Evolutionary conservation across 192 early-diverging fungal genomes (phyloP), one percentile per base, ranked within the genome.

Genomic region (Paraglomus brasilianum): DNA sequence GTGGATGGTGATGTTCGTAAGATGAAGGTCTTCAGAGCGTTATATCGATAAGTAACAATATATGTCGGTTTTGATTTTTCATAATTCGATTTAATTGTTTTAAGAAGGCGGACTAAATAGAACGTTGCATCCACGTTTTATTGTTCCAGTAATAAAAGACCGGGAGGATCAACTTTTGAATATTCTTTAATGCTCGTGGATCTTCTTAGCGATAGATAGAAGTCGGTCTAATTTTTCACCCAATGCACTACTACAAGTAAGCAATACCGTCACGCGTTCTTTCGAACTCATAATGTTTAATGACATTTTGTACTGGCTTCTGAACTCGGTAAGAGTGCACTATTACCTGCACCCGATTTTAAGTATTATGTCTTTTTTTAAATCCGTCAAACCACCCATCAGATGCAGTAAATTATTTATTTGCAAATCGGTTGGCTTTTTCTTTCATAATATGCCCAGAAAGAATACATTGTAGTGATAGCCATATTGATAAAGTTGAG

Each of bases 31-130:
- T n/a, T n/a, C n/a, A n/a, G n/a, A n/a, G n/a, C n/a, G 56, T 39
- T 58, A 39, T 53, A 53, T 53, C 52, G 8, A 53, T 53, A n/a
- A 53, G 52, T 53, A 53, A 21, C 7, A 53, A 22, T n/a, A 53
- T 53, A 53, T 53, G 9, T 10, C 52, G 19, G n/a, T 53, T 53
- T 53, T 53, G 52, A 9, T 53, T 9, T n/a, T 22, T n/a, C 19
- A 17, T 53, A 19, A 19, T 6, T 53, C 7, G 9, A 53, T 6
- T 10, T 10, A 53, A 53, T 53, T 17, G 14, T n/a, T 7, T 17
- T 22, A 53, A 53, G n/a, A 19, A 58, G 19, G n/a, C 56, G n/a
- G 30, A 39, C 56, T 39, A 58, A 58, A 58, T 58, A 39, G 5
- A 53, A n/a, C 7, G 7, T 21, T 53, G 52, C 19, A 53, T 53